Evolutionary conservation across 1,284 basidiomycete genomes (phyloP).

Genomic region (Papiliotrema nemorosa): DNA sequence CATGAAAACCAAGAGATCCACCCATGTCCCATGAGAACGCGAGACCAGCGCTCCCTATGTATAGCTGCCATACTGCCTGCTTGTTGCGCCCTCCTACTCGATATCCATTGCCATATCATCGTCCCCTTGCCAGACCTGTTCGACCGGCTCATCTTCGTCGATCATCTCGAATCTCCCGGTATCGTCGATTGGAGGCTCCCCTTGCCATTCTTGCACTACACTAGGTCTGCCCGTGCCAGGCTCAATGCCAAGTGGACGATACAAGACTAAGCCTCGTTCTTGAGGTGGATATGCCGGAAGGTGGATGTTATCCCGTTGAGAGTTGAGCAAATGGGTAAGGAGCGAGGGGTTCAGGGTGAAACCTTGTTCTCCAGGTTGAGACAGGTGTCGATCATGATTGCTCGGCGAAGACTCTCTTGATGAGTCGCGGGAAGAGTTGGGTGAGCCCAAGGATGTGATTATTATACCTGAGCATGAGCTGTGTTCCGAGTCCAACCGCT

Average conservation of each 20-base stretch:
- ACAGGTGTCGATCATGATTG: slow-evolving; percentile 18
- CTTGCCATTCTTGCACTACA: slow-evolving; percentile 22
- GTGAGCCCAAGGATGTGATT: slow-evolving; percentile 34
- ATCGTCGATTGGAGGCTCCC: background rate
- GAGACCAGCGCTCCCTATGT: no score
- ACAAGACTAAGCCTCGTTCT: slow-evolving; percentile 35
- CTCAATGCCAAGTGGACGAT: slow-evolving; percentile 29
- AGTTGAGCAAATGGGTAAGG: slow-evolving; percentile 41
- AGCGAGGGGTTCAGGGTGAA: slow-evolving; percentile 45
- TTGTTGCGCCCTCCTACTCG: no score
- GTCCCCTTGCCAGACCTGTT: background rate
- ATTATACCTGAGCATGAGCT: slow-evolving; percentile 30
- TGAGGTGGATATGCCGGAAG: background rate
- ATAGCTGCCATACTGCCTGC: no score
- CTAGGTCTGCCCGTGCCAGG: slow-evolving; percentile 4
- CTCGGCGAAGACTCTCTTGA: slow-evolving; percentile 21
- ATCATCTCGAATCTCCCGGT: slow-evolving; percentile 26
- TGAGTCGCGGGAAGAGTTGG: slow-evolving; percentile 19
- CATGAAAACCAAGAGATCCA: no score
- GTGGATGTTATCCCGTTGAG: slow-evolving; percentile 21
- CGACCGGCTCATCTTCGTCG: slow-evolving; percentile 23
- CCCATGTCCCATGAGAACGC: no score
- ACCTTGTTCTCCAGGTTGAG: slow-evolving; percentile 40
- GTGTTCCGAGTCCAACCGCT: background rate
- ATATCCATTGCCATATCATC: slow-evolving; percentile 4